Conservation (phyloP, 2,329 filamentous ascomycete genomes). For the Gremmenia infestans region DNA sequence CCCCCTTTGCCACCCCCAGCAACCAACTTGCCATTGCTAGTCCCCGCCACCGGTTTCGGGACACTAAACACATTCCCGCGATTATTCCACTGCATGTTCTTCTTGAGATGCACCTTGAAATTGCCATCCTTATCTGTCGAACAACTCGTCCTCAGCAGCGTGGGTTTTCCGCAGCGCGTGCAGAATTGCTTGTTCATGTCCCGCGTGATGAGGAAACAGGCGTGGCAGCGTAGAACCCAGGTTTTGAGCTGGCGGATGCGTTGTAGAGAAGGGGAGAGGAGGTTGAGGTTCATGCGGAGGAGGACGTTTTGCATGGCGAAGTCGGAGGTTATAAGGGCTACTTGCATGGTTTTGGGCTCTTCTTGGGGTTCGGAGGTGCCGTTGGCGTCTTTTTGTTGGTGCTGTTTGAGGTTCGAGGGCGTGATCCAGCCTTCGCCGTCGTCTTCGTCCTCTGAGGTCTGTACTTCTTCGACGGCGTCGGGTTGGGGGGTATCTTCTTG, state of each 20-base stretch:
- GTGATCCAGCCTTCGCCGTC: slow-evolving; percentile 87
- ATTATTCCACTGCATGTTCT: slow-evolving; percentile 95
- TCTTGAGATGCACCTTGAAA: slow-evolving; percentile 83
- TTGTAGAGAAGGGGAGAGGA: slow-evolving; percentile 72
- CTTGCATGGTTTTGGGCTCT: slow-evolving; percentile 66
- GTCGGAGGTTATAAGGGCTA: slow-evolving; percentile 89
- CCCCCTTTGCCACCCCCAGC: slow-evolving; percentile 74
- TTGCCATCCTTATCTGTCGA: slow-evolving; percentile 75
- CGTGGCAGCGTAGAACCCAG: slow-evolving; percentile 89
- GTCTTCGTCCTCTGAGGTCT: slow-evolving; percentile 26
- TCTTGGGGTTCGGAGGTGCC: slow-evolving; percentile 43
- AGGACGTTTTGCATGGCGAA: slow-evolving; percentile 98
- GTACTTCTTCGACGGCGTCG: slow-evolving; percentile 20
- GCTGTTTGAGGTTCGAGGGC: slow-evolving; percentile 81
- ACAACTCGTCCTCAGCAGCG: slow-evolving; percentile 79
- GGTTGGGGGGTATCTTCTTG: background rate
- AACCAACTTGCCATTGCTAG: slow-evolving; percentile 66
- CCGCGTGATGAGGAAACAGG: slow-evolving; percentile 79
- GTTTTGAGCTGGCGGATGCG: slow-evolving; percentile 82
- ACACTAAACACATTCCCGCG: slow-evolving; percentile 89
- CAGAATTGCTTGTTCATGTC: slow-evolving; percentile 91
- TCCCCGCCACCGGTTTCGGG: slow-evolving; percentile 82
- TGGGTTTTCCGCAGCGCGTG: slow-evolving; percentile 80
- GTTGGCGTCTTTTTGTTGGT: slow-evolving; percentile 63
- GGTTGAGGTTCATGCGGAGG: slow-evolving; percentile 88